These are phyloP conservation scores for Combretum micranthum DNA, from an alignment of 345 rosid genomes.

Conservation along the genomic window DNA sequence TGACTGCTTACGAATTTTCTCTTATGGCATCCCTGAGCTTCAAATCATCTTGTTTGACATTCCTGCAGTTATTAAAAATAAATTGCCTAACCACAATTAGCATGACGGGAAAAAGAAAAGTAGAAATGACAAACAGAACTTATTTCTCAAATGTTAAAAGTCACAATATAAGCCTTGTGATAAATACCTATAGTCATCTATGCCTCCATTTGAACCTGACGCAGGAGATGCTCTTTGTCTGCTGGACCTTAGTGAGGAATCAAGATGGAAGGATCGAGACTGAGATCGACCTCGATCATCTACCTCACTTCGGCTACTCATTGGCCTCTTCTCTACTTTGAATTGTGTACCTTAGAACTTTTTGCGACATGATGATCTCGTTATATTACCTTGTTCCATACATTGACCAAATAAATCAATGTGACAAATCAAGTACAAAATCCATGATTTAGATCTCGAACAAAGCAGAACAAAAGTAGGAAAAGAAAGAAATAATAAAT, in stretches of 20 bases:
- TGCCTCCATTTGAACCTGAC: slow-evolving; percentile 47
- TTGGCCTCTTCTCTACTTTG: slow-evolving; percentile 39
- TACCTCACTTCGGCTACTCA: slow-evolving; percentile 39
- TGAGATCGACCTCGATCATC: slow-evolving; percentile 71
- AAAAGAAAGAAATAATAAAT: no score
- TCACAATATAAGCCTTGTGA: neutral
- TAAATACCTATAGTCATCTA: slow-evolving; percentile 64
- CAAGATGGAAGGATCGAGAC: slow-evolving; percentile 44
- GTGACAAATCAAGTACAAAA: no score
- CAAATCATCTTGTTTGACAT: slow-evolving; percentile 35
- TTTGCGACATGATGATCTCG: no score
- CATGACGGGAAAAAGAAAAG: neutral
- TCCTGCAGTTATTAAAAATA: slow-evolving; percentile 31
- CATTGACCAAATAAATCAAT: no score
- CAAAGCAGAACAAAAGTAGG: no score
- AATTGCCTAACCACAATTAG: neutral
- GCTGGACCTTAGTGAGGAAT: slow-evolving; percentile 24
- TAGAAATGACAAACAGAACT: neutral
- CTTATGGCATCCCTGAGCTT: slow-evolving; percentile 35
- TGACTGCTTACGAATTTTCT: slow-evolving; percentile 51
- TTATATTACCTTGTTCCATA: no score
- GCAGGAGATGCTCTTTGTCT: slow-evolving; percentile 44
- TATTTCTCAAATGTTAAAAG: neutral
- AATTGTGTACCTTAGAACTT: slow-evolving; percentile 19
- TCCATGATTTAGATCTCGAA: no score